Evolutionary conservation across 1,284 basidiomycete genomes (phyloP).

Genomic region (Irpex sp.): DNA sequence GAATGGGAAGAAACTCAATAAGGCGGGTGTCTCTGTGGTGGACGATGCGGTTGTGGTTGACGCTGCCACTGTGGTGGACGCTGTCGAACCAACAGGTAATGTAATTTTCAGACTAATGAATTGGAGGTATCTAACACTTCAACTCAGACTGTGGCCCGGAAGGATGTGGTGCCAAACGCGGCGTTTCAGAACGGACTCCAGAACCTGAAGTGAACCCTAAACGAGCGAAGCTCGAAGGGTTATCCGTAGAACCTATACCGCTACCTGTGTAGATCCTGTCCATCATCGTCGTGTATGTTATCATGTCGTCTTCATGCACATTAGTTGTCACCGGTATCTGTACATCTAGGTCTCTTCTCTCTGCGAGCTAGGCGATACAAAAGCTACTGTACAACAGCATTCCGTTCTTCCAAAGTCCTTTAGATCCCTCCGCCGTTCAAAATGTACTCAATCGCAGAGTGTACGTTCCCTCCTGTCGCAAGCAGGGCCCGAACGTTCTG

Average conservation of each 20-base stretch:
- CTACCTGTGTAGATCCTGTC: background rate
- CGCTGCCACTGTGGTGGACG: background rate
- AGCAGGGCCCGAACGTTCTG: constrained; percentile 89
- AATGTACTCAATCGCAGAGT: constrained; percentile 90
- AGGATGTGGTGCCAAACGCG: constrained; percentile 5
- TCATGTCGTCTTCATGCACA: background rate
- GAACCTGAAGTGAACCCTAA: constrained; percentile 12
- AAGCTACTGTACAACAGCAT: constrained; percentile 8
- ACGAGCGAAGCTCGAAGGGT: constrained; percentile 8
- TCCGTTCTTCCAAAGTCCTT: background rate
- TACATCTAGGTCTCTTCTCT: background rate
- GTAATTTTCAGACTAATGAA: background rate
- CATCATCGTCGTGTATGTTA: background rate
- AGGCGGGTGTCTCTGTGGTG: background rate
- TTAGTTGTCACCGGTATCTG: background rate
- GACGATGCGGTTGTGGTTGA: background rate
- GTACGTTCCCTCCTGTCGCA: constrained; percentile 86
- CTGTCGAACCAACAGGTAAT: background rate
- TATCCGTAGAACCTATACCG: background rate
- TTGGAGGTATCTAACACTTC: background rate
- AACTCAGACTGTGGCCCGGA: background rate
- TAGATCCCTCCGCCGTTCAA: constrained; percentile 72
- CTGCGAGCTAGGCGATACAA: background rate
- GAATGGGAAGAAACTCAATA: background rate
- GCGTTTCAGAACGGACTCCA: constrained; percentile 11